phyloP scores from a whole-genome alignment of 1,284 basidiomycete species.

The Hymenochaete sp. region DNA sequence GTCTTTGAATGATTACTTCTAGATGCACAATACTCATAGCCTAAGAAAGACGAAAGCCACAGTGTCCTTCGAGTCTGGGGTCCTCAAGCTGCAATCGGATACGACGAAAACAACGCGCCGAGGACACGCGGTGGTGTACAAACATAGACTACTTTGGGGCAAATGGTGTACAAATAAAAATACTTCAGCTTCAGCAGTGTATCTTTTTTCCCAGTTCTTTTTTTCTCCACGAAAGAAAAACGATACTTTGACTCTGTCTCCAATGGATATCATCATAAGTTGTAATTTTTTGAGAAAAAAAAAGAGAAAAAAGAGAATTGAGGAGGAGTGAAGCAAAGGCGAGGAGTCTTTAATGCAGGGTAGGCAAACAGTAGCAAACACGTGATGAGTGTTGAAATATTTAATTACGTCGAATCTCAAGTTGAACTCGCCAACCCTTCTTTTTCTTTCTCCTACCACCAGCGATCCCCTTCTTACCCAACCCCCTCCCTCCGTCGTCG shows the following conservation, averaged over 20 bases:
- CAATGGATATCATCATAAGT: no score
- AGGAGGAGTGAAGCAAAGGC: not conserved
- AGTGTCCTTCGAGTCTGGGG: not conserved
- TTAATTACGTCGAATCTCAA: no score
- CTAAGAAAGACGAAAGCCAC: not conserved
- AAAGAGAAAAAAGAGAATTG: not conserved
- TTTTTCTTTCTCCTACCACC: slow-evolving; percentile 4
- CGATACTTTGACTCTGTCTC: no score
- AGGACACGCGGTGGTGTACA: slow-evolving; percentile 7
- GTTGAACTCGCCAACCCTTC: slow-evolving; percentile 8
- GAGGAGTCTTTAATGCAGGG: no score
- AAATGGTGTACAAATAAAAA: slow-evolving; percentile 14
- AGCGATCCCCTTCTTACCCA: slow-evolving; percentile 2
- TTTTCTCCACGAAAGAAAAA: no score
- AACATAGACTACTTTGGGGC: slow-evolving; percentile 10
- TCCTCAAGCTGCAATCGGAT: not conserved
- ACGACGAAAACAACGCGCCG: not conserved
- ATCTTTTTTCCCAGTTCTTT: no score
- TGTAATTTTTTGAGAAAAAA: not conserved
- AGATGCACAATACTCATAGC: no score
- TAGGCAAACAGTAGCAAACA: no score
- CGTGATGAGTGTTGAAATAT: no score
- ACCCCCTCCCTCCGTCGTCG: no score
- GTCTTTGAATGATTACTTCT: not conserved
- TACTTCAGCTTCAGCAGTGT: no score